Evolutionary conservation across 192 early-diverging fungal genomes (phyloP).

Genomic region (Radiomyces spectabilis): DNA sequence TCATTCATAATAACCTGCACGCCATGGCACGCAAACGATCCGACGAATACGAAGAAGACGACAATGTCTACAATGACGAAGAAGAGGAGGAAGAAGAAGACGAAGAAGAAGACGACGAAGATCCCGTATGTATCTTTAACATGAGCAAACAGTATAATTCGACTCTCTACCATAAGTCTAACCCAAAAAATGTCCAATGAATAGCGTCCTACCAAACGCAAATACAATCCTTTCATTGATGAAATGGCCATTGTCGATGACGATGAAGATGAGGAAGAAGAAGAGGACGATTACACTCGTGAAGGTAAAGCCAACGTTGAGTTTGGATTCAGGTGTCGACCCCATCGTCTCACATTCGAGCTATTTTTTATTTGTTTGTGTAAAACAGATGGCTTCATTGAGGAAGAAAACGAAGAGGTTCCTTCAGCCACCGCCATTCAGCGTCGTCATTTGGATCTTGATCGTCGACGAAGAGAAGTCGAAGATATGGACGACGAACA

Average conservation of each 20-base stretch:
- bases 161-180: not conserved
- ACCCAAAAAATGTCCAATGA: conserved; percentile 16
- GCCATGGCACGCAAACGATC: conserved; percentile 1
- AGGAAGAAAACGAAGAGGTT: conserved; percentile 57
- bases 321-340: not conserved
- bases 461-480: conserved; percentile 53
- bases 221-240: conserved; percentile 48
- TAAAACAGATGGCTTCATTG: conserved; percentile 58
- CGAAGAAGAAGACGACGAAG: not conserved
- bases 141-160: not conserved
- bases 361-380: conserved; percentile 29
- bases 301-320: conserved; percentile 30
- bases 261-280: conserved; percentile 63
- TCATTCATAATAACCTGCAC: not conserved
- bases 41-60: not conserved
- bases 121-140: not conserved
- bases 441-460: conserved; percentile 63
- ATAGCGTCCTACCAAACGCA: conserved; percentile 38
- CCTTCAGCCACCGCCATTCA: conserved; percentile 45
- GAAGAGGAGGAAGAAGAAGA: not conserved
- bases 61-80: not conserved
- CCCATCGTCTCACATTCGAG: not conserved
- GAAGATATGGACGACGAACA: conserved; percentile 80
- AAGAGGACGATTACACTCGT: conserved; percentile 52
- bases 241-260: conserved; percentile 65